Conservation (phyloP, 495 filamentous ascomycete genomes). For the Stereocaulon alpinum region DNA sequence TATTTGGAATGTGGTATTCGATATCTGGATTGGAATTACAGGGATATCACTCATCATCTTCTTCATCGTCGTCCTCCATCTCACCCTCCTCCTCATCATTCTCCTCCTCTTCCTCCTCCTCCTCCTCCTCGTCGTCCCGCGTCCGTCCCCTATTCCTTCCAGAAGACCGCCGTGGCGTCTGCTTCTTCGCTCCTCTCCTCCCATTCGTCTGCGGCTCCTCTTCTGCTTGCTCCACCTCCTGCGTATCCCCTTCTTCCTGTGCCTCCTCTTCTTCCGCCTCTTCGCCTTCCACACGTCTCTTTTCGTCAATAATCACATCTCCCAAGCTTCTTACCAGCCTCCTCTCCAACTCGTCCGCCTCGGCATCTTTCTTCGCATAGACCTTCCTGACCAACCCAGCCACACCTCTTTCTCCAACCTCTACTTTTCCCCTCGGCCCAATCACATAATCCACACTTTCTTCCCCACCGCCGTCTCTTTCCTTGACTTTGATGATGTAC, state of each 20-base stretch:
- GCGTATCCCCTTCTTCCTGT: slow-evolving; percentile 7
- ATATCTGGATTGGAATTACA: too few relatives aligned
- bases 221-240: neutral
- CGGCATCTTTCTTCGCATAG: slow-evolving; percentile 33
- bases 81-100: slow-evolving; percentile 28
- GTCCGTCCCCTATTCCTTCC: slow-evolving; percentile 13
- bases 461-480: slow-evolving; percentile 54
- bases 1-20: neutral
- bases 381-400: slow-evolving; percentile 57
- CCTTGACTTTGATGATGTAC: slow-evolving; percentile 66
- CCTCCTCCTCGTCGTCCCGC: slow-evolving; percentile 32
- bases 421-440: slow-evolving; percentile 75
- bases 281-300: neutral
- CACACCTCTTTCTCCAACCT: slow-evolving; percentile 66
- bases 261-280: slow-evolving; percentile 13
- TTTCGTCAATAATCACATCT: slow-evolving; percentile 34
- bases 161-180: slow-evolving; percentile 15
- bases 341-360: slow-evolving; percentile 24
- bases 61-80: neutral
- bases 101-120: slow-evolving; percentile 29
- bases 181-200: slow-evolving; percentile 19
- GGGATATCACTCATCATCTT: too few relatives aligned
- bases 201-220: slow-evolving; percentile 12
- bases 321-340: slow-evolving; percentile 38
- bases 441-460: slow-evolving; percentile 68